phyloP scores from a whole-genome alignment of 805 yeast genomes.

The Pichia gijzeniarum region DNA sequence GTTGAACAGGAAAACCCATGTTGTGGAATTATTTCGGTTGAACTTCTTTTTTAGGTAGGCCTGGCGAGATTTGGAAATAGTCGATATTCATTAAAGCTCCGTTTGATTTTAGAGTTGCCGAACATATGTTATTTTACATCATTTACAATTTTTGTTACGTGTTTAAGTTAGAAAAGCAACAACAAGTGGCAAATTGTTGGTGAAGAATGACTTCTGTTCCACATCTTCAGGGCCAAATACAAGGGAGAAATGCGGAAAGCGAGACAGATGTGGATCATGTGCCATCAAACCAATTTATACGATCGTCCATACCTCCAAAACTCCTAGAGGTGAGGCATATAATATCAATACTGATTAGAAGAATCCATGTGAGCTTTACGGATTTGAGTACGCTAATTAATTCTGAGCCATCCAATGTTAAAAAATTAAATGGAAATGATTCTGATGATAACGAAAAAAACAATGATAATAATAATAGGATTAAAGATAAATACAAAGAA shows the following conservation, averaged over 20 bases:
- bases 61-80: no score
- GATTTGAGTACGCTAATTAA: no score
- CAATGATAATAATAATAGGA: not conserved
- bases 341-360: slow-evolving; percentile 4
- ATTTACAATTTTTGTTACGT: no score
- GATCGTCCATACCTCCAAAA: slow-evolving; percentile 12
- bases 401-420: not conserved
- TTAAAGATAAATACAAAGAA: no score
- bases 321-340: slow-evolving; percentile 25
- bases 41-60: no score
- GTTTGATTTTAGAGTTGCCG: no score
- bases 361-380: not conserved
- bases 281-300: not conserved
- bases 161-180: no score
- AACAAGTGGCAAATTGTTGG: not conserved
- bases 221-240: not conserved
- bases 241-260: not conserved
- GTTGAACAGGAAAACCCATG: no score
- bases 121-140: no score
- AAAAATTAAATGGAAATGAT: no score
- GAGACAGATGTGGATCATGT: not conserved
- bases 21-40: no score
- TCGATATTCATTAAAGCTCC: no score
- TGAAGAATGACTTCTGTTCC: slow-evolving; percentile 14
- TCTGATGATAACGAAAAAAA: not conserved